These are phyloP conservation scores for Eucalyptus cladocalyx DNA, from an alignment of 345 rosid genomes.

Conservation along the genomic window DNA sequence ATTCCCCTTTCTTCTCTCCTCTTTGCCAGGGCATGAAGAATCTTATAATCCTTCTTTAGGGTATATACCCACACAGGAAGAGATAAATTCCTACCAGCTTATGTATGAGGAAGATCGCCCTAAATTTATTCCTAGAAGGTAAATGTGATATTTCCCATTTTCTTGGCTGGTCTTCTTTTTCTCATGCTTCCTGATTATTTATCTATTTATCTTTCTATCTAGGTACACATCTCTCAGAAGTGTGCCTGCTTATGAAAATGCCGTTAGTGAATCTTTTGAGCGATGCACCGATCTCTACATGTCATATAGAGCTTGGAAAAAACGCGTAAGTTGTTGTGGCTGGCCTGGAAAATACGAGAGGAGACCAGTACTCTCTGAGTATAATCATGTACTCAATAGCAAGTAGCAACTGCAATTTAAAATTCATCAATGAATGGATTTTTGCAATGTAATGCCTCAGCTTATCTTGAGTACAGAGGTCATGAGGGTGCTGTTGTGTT, in stretches of 20 bases:
- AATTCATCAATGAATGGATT: background rate
- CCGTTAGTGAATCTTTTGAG: constrained; percentile 81
- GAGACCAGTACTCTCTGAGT: background rate
- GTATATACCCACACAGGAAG: constrained; percentile 90
- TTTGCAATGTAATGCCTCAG: constrained; percentile 24
- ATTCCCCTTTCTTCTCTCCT: background rate
- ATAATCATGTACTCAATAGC: background rate
- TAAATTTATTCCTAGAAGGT: constrained; percentile 85
- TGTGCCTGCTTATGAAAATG: constrained; percentile 77
- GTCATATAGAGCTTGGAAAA: constrained; percentile 89
- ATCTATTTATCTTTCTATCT: constrained; percentile 1
- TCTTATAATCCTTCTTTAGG: constrained; percentile 89
- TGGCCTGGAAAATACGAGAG: background rate
- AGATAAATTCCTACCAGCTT: constrained; percentile 69
- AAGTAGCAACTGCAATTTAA: background rate
- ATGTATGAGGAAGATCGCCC: constrained; percentile 95
- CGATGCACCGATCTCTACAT: constrained; percentile 90
- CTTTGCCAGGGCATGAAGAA: constrained; percentile 72
- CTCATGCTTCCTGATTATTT: background rate
- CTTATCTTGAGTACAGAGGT: constrained; percentile 87
- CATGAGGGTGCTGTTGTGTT: constrained; percentile 71
- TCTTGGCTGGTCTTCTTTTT: background rate
- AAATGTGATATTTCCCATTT: background rate
- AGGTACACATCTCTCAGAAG: constrained; percentile 76
- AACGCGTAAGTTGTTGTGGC: constrained; percentile 44